A percentile compares a stretch with the other conserved stretches of the same genome.
Evolutionary conservation across 139 green algal species (phyloP).

Genomic region (Raphidocelis subcapitata): DNA sequence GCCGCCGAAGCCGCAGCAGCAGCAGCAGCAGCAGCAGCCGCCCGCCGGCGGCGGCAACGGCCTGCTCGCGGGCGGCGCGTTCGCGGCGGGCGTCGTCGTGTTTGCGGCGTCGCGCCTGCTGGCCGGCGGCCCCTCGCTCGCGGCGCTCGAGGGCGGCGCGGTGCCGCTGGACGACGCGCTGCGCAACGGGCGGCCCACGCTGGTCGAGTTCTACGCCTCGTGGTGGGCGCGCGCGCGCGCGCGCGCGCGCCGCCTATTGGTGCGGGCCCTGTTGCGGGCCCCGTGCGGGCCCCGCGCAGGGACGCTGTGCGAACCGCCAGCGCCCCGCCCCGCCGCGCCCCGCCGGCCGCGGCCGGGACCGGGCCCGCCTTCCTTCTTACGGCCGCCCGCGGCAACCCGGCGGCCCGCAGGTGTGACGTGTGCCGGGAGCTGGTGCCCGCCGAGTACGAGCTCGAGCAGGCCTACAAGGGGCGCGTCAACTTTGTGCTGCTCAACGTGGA

Average conservation of each 20-base stretch:
- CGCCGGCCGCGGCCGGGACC: too few relatives aligned
- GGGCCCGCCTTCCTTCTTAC: too few relatives aligned
- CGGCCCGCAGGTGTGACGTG: constrained; percentile 65
- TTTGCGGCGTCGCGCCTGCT: constrained; percentile 57
- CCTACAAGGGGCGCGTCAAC: constrained; percentile 84
- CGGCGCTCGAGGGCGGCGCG: constrained; percentile 56
- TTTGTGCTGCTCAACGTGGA: constrained; percentile 99
- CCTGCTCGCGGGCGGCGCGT: constrained; percentile 56
- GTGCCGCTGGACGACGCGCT: constrained; percentile 78
- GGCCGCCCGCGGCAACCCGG: too few relatives aligned
- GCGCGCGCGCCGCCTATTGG: background rate
- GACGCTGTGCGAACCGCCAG: too few relatives aligned
- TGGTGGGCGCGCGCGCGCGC: constrained; percentile 63
- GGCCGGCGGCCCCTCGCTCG: constrained; percentile 45
- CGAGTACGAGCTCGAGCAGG: constrained; percentile 69
- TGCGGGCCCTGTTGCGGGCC: background rate
- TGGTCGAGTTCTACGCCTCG: constrained; percentile 97
- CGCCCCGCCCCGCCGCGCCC: too few relatives aligned
- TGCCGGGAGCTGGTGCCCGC: constrained; percentile 81
- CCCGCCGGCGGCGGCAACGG: constrained; percentile 3
- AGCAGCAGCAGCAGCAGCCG: too few relatives aligned
- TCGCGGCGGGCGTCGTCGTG: constrained; percentile 52
- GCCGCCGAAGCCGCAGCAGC: too few relatives aligned
- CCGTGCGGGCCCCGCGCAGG: too few relatives aligned
- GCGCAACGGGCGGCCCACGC: constrained; percentile 76